Base-by-base conservation (phyloP, 306 rosid genomes). In the Clitoria ternatea region DNA sequence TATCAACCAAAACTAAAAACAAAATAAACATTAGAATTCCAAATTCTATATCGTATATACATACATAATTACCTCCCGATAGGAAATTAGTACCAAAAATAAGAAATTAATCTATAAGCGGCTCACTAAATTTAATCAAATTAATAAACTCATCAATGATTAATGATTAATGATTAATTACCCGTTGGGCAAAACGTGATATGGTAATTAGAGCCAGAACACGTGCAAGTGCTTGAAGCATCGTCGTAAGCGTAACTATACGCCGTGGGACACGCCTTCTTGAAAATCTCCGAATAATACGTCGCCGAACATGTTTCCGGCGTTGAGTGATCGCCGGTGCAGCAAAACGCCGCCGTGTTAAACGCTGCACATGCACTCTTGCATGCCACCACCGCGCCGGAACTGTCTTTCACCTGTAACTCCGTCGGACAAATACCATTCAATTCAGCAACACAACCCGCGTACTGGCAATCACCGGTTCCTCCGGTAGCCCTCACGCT, bases 221-320 rank as follows among this genome's bases (percentile, higher is more conserved):
- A 94, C 0, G 98, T 94, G 74, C 90, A 87, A 26, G 98, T 94
- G 62, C 96, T 94, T 0, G 98, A 76, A 42, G 96, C 95, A 50
- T 94, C 97, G 20, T 90, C 98, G 29, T 94, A 94, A 0, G 97
- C 98, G 18, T 90, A 94, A 65, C 97, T 94, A 10, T 94, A 94
- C 3, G 98, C 96, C 6, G 88, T 20, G 1, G 97, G 98, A 12
- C 98, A 94, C 1, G 98, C 96, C 0, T n/a, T 70, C 88, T 94
- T 94, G 72, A 94, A 94, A 75, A 90, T 72, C 69, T 54, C 72
- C 35, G 98, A 94, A 81, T 90, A 94, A 8, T 72, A 70, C 10
- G 98, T 88, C 14, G 98, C 86, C 4, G 87, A 61, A 75, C 98
- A 94, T 0, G 89, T 94, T 55, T 83, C 73, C 17, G 97, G 96